Conservation (phyloP, 768 basidiomycete genomes). For the Epithele typhae region DNA sequence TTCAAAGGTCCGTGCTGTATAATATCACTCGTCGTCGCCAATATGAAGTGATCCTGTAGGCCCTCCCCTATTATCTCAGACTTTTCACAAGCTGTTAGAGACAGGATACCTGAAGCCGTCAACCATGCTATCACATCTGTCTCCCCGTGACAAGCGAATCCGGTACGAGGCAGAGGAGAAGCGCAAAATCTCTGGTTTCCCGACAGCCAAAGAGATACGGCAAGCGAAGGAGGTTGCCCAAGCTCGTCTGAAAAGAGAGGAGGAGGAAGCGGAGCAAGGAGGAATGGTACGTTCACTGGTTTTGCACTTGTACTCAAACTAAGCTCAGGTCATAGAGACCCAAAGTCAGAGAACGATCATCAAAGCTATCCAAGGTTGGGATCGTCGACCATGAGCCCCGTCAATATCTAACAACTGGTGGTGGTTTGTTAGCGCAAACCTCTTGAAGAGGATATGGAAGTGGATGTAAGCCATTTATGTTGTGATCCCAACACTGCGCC, state of each 20-base stretch:
- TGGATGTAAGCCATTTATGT: slow-evolving; percentile 53
- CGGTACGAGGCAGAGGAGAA: slow-evolving; percentile 79
- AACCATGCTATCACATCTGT: slow-evolving; percentile 70
- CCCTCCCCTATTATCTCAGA: slow-evolving; percentile 48
- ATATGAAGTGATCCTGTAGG: slow-evolving; percentile 26
- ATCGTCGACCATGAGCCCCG: background rate
- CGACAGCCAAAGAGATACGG: slow-evolving; percentile 74
- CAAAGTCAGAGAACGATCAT: slow-evolving; percentile 46
- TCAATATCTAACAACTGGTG: slow-evolving; percentile 14
- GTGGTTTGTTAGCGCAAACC: slow-evolving; percentile 48
- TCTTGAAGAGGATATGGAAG: slow-evolving; percentile 45
- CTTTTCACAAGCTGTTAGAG: slow-evolving; percentile 67
- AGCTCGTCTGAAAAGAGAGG: slow-evolving; percentile 60
- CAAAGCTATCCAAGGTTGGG: slow-evolving; percentile 51
- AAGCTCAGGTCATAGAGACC: slow-evolving; percentile 49
- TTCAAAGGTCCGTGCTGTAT: slow-evolving; percentile 24
- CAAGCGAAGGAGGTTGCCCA: slow-evolving; percentile 65
- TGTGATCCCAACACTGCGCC: too few relatives aligned
- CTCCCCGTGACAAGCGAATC: slow-evolving; percentile 76
- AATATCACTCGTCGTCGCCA: background rate
- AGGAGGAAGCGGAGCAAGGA: slow-evolving; percentile 68
- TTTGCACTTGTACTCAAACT: background rate
- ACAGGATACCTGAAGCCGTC: slow-evolving; percentile 76
- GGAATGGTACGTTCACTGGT: slow-evolving; percentile 52
- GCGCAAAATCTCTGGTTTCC: slow-evolving; percentile 67